Base-by-base conservation (phyloP, 345 rosid species). In the Sisymbrium irio region DNA sequence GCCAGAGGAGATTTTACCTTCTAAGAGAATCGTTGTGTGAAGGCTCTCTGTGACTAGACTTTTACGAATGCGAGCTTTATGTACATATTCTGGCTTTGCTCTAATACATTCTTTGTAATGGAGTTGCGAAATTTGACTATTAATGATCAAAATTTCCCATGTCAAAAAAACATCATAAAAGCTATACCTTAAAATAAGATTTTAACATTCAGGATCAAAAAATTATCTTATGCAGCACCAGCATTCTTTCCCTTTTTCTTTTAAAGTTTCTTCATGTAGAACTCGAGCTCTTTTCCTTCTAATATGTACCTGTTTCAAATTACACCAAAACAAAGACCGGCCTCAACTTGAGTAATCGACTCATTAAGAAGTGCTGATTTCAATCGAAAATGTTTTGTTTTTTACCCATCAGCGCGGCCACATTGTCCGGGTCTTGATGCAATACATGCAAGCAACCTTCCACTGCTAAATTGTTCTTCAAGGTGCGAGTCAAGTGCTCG, bases 221-320 rank as follows among this genome's bases (percentile, higher is more conserved):
- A 65, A 0, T 36, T 37, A 51, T 7, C 55, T 40, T 19, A 57
- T 13, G 73, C 33, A 56, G 46, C 45, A 20, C 12, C 53, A 37
- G 47, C 55, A 30, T 36, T 71, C 79, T 69, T 54, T 56, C 79
- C 59, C 62, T 69, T 69, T 35, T 74, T 66, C 64, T 65, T 76
- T 28, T 75, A 64, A 32, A 75, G 61, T 46, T 68, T 76, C 74
- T 69, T 69, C 74, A 62, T 28, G 53, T 70, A 46, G 60, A 70
- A 77, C 20, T 75, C 47, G 6, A 68, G 64, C 62, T 75, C 58
- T 41, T 42, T 69, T 4, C 69, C 58, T 50, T 68, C 69, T 39
- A 75, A 61, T 7, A 69, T 62, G 51, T 53, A 76, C 41, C 62
- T 67, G 50, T 59, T 59, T 33, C 17, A 22, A 9, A 44, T 56